Evolutionary conservation across 2,329 filamentous ascomycete genomes (phyloP), one percentile per base, ranked within the genome.

Genomic region (Botrytis elliptica): DNA sequence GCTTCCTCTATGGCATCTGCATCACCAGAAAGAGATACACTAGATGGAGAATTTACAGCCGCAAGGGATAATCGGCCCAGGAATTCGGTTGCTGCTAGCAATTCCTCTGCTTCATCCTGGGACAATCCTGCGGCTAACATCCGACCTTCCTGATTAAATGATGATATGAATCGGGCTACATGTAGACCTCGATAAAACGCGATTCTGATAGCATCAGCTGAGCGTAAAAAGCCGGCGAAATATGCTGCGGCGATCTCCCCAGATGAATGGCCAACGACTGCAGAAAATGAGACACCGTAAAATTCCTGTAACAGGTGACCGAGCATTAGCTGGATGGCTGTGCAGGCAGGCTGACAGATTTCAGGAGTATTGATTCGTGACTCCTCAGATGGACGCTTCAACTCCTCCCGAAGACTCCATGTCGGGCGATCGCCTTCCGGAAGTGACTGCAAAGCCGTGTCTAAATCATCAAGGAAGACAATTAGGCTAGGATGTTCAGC

Each of bases 11-110:
- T 73, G 1, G 75, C 75, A 62, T 78, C 75, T 1, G 25, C n/a
- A 68, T 79, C 78, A 1, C 81, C 81, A 36, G 78, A 79, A 0
- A 81, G 18, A 0, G 81, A 81, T 9, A 79, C 74, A 52, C 76
- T 80, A 2, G 70, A 59, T 3, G 77, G 67, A 9, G 75, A 76
- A 72, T 81, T 82, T 33, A 73, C 75, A 10, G 80, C 82, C 6
- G 83, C 83, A 38, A 84, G 76, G 25, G 75, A 36, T 25, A 79
- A 65, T 16, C 76, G 67, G 4, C 76, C 76, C 36, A 63, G n/a
- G 60, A 76, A 76, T 6, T 65, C 42, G 10, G 66, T 33, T 4
- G 52, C 29, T 9, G 22, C 38, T 44, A 71, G 70, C 2, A 78
- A 22, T 3, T 71, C 49, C 2, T 44, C 8, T 22, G 74, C 76